Base-by-base conservation (phyloP, 257 asterid genomes). In the Gentiana macrophylla region DNA sequence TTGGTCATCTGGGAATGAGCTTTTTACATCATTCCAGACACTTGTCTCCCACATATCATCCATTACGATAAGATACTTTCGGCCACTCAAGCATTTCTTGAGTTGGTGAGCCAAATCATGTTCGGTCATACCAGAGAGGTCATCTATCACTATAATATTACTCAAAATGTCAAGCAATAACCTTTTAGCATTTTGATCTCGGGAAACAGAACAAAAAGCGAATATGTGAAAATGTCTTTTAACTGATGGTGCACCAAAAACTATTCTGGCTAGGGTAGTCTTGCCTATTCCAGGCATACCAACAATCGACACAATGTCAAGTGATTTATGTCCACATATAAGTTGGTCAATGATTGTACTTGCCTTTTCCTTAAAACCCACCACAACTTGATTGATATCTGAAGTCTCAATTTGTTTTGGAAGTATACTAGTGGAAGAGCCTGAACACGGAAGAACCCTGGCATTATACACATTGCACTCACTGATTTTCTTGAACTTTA, bases 281-380 rank as follows among this genome's bases (percentile, higher is more conserved):
- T n/a, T n/a, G n/a, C n/a, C n/a, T n/a, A n/a, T n/a, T n/a, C n/a
- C n/a, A n/a, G n/a, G n/a, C n/a, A n/a, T n/a, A n/a, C n/a, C n/a
- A n/a, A n/a, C n/a, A n/a, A n/a, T n/a, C n/a, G n/a, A n/a, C n/a
- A n/a, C n/a, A n/a, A n/a, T n/a, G n/a, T n/a, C n/a, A n/a, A n/a
- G n/a, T n/a, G n/a, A n/a, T n/a, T n/a, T n/a, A n/a, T n/a, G n/a
- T n/a, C n/a, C n/a, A n/a, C n/a, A n/a, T n/a, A n/a, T n/a, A n/a
- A n/a, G 37, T 52, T 52, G n/a, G 5, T 48, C 62, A 0, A 12
- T 32, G 2, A 55, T 49, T 3, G 5, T 15, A 10, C 12, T 37
- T 33, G 41, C 46, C 34, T 63, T 62, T 9, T 63, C 61, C 3
- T 37, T 13, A 4, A n/a, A n/a, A n/a, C n/a, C n/a, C n/a, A n/a